Evolutionary conservation across 345 rosid species (phyloP).

Genomic region (Viola odorata): DNA sequence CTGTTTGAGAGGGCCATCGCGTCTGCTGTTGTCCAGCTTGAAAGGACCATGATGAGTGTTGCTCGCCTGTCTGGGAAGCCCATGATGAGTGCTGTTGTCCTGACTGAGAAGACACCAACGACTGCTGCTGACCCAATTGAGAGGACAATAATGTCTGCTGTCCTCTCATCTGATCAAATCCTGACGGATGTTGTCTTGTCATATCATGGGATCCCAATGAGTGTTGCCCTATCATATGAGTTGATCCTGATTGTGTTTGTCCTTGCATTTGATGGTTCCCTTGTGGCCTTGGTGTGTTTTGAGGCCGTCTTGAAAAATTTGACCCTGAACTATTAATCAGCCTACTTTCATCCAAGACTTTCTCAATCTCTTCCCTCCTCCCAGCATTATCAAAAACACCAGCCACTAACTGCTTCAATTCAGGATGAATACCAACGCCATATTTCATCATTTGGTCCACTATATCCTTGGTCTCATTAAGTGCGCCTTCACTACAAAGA

Average conservation of each 20-base stretch:
- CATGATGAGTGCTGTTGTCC: conserved; percentile 11
- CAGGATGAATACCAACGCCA: conserved; percentile 57
- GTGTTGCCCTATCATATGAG: conserved; percentile 12
- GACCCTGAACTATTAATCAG: conserved; percentile 20
- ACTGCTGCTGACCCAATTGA: conserved; percentile 6
- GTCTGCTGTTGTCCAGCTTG: neutral
- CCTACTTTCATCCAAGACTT: conserved; percentile 43
- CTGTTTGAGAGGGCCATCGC: neutral
- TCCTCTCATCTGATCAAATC: neutral
- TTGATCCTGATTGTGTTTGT: conserved; percentile 7
- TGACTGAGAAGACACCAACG: conserved; percentile 6
- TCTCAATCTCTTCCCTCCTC: conserved; percentile 60
- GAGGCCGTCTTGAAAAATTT: conserved; percentile 8
- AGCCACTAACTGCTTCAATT: conserved; percentile 41
- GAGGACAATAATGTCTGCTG: conserved; percentile 22
- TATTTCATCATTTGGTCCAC: conserved; percentile 63
- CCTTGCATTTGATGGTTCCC: conserved; percentile 8
- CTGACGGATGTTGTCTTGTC: conserved; percentile 10
- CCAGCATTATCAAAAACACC: conserved; percentile 53
- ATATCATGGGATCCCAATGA: conserved; percentile 2
- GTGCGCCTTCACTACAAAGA: conserved; percentile 59
- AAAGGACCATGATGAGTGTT: too few relatives aligned
- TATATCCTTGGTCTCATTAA: conserved; percentile 50
- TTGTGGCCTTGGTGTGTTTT: neutral
- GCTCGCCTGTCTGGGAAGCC: conserved; percentile 16